Conservation (phyloP, 2,329 filamentous ascomycete genomes). For the Monosporascus ibericus region DNA sequence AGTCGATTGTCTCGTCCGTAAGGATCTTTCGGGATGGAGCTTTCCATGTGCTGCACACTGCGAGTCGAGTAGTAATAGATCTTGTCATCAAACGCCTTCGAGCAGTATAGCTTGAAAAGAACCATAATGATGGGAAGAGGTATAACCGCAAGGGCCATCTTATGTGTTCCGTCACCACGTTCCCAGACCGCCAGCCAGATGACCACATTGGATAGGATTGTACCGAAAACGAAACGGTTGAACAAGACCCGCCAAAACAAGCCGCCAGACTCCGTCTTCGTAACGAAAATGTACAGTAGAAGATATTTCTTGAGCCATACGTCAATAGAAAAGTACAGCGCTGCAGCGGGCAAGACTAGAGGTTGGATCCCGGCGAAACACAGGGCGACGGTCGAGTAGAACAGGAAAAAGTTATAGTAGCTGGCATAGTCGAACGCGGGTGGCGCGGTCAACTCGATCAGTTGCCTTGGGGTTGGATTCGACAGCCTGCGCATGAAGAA, state of each 20-base stretch:
- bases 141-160: slow-evolving; percentile 59
- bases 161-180: slow-evolving; percentile 53
- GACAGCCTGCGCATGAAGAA: slow-evolving; percentile 82
- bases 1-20: slow-evolving; percentile 58
- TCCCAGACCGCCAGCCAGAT: slow-evolving; percentile 72
- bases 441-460: slow-evolving; percentile 89
- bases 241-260: slow-evolving; percentile 87
- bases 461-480: slow-evolving; percentile 79
- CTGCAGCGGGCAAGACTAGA: slow-evolving; percentile 76
- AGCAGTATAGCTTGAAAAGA: slow-evolving; percentile 83
- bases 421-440: slow-evolving; percentile 90
- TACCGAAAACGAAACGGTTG: slow-evolving; percentile 85
- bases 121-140: slow-evolving; percentile 76
- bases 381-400: slow-evolving; percentile 83
- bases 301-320: slow-evolving; percentile 92
- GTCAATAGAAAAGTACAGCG: slow-evolving; percentile 84
- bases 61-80: slow-evolving; percentile 74
- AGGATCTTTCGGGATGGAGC: slow-evolving; percentile 43
- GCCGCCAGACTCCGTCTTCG: slow-evolving; percentile 93
- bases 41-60: slow-evolving; percentile 43
- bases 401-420: slow-evolving; percentile 98
- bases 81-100: slow-evolving; percentile 66
- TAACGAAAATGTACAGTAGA: slow-evolving; percentile 88
- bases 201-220: slow-evolving; percentile 71
- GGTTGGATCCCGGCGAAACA: slow-evolving; percentile 84